Conservation (phyloP, 768 basidiomycete genomes). For the Lentinula sp. region DNA sequence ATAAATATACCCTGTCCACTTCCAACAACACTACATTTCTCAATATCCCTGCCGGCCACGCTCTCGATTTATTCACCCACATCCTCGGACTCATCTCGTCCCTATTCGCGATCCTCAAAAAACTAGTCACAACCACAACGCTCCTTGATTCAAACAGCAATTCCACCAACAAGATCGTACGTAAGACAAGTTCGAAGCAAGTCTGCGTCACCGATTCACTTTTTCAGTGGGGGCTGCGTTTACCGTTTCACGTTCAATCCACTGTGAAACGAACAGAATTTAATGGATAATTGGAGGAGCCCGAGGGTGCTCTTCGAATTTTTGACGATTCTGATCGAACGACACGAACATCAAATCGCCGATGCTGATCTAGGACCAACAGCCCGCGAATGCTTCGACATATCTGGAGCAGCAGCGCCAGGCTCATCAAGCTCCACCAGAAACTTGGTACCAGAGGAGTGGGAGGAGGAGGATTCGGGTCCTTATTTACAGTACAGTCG, state of each 20-base stretch:
- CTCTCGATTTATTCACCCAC: slow-evolving; percentile 20
- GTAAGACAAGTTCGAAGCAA: too few relatives aligned
- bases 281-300: too few relatives aligned
- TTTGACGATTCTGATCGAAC: too few relatives aligned
- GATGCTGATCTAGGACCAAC: slow-evolving; percentile 37
- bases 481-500: slow-evolving; percentile 92
- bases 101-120: slow-evolving; percentile 19
- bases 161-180: slow-evolving; percentile 17
- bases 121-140: slow-evolving; percentile 18
- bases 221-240: too few relatives aligned
- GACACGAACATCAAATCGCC: too few relatives aligned
- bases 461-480: slow-evolving; percentile 63
- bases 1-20: neutral
- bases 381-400: slow-evolving; percentile 45
- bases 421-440: slow-evolving; percentile 98
- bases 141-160: slow-evolving; percentile 19
- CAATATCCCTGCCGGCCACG: slow-evolving; percentile 22
- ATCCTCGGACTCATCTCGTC: slow-evolving; percentile 25
- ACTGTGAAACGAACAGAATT: too few relatives aligned
- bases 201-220: too few relatives aligned
- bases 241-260: too few relatives aligned
- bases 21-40: slow-evolving; percentile 17
- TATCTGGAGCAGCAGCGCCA: slow-evolving; percentile 48
- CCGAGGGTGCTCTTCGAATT: too few relatives aligned
- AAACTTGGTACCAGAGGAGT: slow-evolving; percentile 54